Base-by-base conservation (phyloP, 495 filamentous ascomycete species). In the Trichoderma reesei region DNA sequence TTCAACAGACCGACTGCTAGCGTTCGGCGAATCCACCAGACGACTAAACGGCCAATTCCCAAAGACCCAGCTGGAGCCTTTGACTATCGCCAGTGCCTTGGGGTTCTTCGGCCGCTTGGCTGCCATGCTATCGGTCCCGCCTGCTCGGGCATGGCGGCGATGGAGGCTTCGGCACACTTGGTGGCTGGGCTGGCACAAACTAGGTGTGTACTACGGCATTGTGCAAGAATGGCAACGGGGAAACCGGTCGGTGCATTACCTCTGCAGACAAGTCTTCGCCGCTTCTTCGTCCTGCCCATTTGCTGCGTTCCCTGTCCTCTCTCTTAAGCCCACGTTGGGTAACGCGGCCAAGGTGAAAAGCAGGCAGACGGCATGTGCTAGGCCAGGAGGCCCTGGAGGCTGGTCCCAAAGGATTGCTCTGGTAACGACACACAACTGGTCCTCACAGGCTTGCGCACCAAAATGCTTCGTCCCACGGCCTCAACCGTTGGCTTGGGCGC, bases 101-200 rank as follows among this genome's bases (percentile, higher is more conserved):
- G 44, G n/a, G n/a, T n/a, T n/a, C n/a, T n/a, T n/a, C n/a, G n/a
- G n/a, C n/a, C n/a, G n/a, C n/a, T n/a, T n/a, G n/a, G n/a, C 44
- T 26, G 8, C 16, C 44, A 48, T 7, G 16, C 5, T 5, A n/a
- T n/a, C 16, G n/a, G 44, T 18, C 16, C 44, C n/a, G 16, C 20
- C 20, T 48, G n/a, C 44, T 18, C 16, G 16, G 51, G 8, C 51
- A 4, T 34, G 31, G 51, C 51, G 20, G 51, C 51, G 20, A 34
- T 26, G 51, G 51, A 56, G 51, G 8, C 51, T 31, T 56, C 51
- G 51, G 51, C 51, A 18, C n/a, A n/a, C n/a, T n/a, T n/a, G n/a
- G n/a, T n/a, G n/a, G n/a, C n/a, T n/a, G n/a, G n/a, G n/a, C n/a
- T n/a, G n/a, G n/a, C n/a, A n/a, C n/a, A n/a, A n/a, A n/a, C n/a